A percentile compares a stretch with the other conserved stretches of the same genome.
These are phyloP conservation scores for Halophytophthora batemanensis DNA, from an alignment of 352 stramenopile species.

Conservation along the genomic window DNA sequence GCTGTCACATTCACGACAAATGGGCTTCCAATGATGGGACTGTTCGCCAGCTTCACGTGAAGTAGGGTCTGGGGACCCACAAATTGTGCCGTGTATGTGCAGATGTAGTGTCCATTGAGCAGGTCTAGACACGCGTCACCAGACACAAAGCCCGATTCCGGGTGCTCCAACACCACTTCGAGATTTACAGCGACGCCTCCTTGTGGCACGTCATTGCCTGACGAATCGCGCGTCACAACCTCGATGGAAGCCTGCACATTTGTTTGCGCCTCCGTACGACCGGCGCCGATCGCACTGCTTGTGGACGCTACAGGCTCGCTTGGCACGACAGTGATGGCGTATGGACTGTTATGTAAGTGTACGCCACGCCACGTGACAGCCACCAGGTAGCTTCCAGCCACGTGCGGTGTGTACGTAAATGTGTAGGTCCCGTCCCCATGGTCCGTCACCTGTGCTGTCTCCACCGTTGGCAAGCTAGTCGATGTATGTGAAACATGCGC, in stretches of 20 bases:
- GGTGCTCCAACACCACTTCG: constrained; percentile 35
- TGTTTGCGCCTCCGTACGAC: constrained; percentile 36
- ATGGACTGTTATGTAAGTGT: constrained; percentile 63
- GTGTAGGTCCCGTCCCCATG: constrained; percentile 50
- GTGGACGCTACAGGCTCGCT: constrained; percentile 39
- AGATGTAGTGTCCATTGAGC: constrained; percentile 56
- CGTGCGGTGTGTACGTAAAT: constrained; percentile 41
- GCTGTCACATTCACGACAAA: constrained; percentile 48
- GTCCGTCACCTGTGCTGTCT: constrained; percentile 31
- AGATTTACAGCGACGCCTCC: constrained; percentile 36
- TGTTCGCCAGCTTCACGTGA: constrained; percentile 24
- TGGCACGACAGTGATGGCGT: constrained; percentile 43
- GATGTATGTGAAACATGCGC: constrained; percentile 41
- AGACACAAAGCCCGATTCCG: constrained; percentile 30
- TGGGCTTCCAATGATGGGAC: constrained; percentile 40
- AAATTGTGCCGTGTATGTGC: constrained; percentile 52
- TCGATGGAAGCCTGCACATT: constrained; percentile 61
- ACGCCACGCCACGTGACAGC: constrained; percentile 34
- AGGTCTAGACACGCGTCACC: constrained; percentile 45
- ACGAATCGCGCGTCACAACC: constrained; percentile 51
- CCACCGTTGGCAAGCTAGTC: constrained; percentile 19
- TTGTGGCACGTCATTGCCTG: constrained; percentile 43
- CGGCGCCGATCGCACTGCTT: constrained; percentile 37
- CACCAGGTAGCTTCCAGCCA: constrained; percentile 46
- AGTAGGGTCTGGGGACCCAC: constrained; percentile 32